These are phyloP conservation scores for Populus davidiana DNA, from an alignment of 345 rosid genomes.

Conservation along the genomic window DNA sequence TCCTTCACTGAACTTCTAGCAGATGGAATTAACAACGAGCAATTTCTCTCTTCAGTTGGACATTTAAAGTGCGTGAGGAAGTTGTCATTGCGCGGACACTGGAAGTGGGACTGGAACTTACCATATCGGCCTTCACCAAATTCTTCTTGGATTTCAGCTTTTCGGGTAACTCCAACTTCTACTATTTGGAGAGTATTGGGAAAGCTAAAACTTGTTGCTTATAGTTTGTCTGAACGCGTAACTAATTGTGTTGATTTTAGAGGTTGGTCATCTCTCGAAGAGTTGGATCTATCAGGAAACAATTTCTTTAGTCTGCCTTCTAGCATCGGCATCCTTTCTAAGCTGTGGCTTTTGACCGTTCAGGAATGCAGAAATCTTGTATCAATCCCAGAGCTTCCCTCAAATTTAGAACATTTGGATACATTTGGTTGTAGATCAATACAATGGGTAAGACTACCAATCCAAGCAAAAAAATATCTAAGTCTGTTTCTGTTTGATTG, in stretches of 20 bases:
- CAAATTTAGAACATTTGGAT: background rate
- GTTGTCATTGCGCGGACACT: background rate
- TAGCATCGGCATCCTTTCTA: background rate
- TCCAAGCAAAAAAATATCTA: background rate
- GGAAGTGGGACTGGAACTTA: background rate
- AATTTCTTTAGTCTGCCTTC: background rate
- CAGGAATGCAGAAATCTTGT: background rate
- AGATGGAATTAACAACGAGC: background rate
- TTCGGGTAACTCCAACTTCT: no score
- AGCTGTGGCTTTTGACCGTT: background rate
- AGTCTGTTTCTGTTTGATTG: no score
- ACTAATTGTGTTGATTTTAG: background rate
- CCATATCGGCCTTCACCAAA: no score
- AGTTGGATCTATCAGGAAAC: background rate
- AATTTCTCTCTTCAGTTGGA: background rate
- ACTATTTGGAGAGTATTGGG: no score
- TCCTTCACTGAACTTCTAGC: background rate
- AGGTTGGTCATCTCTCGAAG: background rate
- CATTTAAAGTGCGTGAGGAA: background rate
- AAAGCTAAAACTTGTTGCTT: no score
- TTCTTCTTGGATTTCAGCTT: no score
- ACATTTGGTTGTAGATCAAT: background rate
- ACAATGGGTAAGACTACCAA: background rate
- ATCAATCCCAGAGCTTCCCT: background rate
- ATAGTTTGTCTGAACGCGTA: background rate